Evolutionary conservation across 2,329 filamentous ascomycete species (phyloP).

Genomic region (Diaporthe citriasiana): DNA sequence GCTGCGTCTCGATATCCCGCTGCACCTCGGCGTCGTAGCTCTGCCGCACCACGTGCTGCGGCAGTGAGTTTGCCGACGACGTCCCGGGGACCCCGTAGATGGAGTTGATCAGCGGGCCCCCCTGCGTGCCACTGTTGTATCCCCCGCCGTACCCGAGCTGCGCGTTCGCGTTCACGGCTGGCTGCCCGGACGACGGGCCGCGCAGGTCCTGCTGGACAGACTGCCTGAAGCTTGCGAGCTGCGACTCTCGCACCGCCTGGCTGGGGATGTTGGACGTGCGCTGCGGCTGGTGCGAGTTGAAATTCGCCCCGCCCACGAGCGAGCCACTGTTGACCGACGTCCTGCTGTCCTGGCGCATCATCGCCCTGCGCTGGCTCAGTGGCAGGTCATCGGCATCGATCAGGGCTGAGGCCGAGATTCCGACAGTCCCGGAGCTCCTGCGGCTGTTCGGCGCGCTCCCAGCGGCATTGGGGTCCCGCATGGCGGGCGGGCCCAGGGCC

Average conservation of each 20-base stretch:
- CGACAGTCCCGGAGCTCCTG: constrained; percentile 14
- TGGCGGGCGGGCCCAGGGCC: constrained; percentile 18
- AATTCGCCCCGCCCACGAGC: constrained; percentile 6
- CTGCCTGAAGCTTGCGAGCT: constrained; percentile 77
- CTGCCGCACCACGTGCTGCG: constrained; percentile 43
- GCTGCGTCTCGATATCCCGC: constrained; percentile 67
- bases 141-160: constrained; percentile 27
- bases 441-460: constrained; percentile 29
- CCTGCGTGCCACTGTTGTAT: constrained; percentile 42
- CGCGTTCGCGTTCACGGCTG: constrained; percentile 18
- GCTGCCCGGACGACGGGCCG: constrained; percentile 51
- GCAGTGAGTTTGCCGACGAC: constrained; percentile 41
- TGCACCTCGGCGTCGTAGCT: constrained; percentile 59
- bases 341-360: constrained; percentile 69
- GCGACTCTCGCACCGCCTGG: constrained; percentile 65
- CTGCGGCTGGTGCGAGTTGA: constrained; percentile 66
- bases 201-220: constrained; percentile 75
- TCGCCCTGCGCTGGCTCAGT: constrained; percentile 74
- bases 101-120: constrained; percentile 39
- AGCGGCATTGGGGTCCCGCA: constrained; percentile 37
- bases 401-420: not conserved
- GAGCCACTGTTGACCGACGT: constrained; percentile 45
- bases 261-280: constrained; percentile 60
- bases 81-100: constrained; percentile 42
- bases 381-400: constrained; percentile 75